Evolutionary conservation across 176 grass and related monocot genomes (phyloP).

Genomic region (Oryza meyeriana): DNA sequence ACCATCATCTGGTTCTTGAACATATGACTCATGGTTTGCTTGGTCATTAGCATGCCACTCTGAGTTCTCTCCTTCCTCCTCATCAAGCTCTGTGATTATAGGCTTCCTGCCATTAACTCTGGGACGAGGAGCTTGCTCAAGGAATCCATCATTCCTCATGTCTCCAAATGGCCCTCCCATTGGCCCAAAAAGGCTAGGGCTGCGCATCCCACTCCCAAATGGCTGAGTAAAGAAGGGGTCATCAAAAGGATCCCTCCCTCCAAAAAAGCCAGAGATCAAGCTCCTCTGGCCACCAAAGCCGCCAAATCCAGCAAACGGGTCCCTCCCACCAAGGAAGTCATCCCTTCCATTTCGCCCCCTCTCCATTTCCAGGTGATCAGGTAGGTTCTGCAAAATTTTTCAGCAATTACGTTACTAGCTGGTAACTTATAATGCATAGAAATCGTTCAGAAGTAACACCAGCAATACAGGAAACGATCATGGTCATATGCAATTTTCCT

Average conservation of each 20-base stretch:
- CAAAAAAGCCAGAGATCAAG: constrained; percentile 65
- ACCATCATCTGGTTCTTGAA: constrained; percentile 88
- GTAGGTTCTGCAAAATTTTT: not conserved
- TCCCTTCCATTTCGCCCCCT: constrained; percentile 58
- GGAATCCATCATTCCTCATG: constrained; percentile 31
- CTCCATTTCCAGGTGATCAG: constrained; percentile 42
- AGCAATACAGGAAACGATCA: not conserved
- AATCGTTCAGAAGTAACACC: not conserved
- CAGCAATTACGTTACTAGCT: not conserved
- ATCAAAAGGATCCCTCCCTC: constrained; percentile 81
- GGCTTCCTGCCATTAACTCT: constrained; percentile 25
- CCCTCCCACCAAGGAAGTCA: constrained; percentile 46
- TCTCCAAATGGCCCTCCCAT: constrained; percentile 41
- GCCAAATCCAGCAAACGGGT: constrained; percentile 64
- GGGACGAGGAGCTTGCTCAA: constrained; percentile 37
- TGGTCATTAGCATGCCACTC: not conserved
- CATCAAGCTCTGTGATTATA: constrained; percentile 71
- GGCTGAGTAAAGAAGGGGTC: constrained; percentile 88
- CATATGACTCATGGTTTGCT: constrained; percentile 33
- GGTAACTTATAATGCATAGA: not conserved
- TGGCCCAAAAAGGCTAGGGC: constrained; percentile 22
- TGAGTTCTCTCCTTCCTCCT: constrained; percentile 28
- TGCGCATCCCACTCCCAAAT: constrained; percentile 61
- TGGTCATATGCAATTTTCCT: not conserved
- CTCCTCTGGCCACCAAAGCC: constrained; percentile 46